A percentile compares a stretch with the other conserved stretches of the same genome.
Evolutionary conservation across 257 asterid species (phyloP).

Genomic region (Paraleonurus japonicus): DNA sequence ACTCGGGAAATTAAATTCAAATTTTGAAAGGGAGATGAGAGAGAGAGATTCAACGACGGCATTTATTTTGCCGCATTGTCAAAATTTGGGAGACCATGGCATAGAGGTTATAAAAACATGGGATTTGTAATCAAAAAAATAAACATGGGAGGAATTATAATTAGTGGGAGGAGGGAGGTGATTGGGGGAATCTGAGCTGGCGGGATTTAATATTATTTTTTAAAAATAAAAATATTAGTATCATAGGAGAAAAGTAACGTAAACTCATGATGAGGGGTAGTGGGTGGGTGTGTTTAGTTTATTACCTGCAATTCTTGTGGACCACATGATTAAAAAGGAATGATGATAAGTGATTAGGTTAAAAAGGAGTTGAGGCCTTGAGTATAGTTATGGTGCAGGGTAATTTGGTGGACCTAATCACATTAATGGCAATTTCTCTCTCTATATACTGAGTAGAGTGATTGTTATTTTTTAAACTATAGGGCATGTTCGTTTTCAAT

Average conservation of each 20-base stretch:
- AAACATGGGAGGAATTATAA: not conserved
- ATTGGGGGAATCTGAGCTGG: constrained; percentile 60
- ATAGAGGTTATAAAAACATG: constrained; percentile 1
- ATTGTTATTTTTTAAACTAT: too few species aligned
- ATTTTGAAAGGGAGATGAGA: constrained; percentile 13
- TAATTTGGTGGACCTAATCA: constrained; percentile 26
- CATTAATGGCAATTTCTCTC: not conserved
- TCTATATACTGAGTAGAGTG: too few species aligned
- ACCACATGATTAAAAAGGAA: constrained; percentile 24
- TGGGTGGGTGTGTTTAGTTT: not conserved
- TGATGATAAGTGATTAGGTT: constrained; percentile 35
- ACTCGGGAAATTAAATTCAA: not conserved
- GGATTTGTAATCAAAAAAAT: not conserved
- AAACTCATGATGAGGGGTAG: constrained; percentile 35
- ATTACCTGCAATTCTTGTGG: not conserved
- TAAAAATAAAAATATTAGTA: not conserved
- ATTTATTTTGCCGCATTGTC: constrained; percentile 16
- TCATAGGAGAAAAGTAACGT: constrained; percentile 43
- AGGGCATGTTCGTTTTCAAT: too few species aligned
- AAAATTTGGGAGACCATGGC: constrained; percentile 14
- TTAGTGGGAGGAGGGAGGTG: not conserved
- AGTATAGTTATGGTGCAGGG: constrained; percentile 2
- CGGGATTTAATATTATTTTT: constrained; percentile 12
- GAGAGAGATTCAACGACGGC: not conserved
- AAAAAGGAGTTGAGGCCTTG: not conserved